These are phyloP conservation scores for Acmispon strigosus DNA, from an alignment of 306 rosid species.

Conservation along the genomic window DNA sequence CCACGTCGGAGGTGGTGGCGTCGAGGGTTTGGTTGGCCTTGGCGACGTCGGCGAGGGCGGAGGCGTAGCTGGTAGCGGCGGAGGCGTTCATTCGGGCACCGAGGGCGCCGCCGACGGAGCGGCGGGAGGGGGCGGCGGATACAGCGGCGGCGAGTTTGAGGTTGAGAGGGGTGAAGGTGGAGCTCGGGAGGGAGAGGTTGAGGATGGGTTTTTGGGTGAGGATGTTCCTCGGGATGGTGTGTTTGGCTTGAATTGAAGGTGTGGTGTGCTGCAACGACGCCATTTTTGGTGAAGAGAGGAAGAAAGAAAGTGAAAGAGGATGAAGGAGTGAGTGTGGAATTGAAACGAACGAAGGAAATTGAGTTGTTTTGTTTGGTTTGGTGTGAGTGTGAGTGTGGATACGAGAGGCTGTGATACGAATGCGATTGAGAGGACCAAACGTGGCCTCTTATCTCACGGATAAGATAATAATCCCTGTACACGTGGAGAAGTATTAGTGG, in stretches of 20 bases:
- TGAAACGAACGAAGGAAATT: background rate
- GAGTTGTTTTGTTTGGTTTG: background rate
- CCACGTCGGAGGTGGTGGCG: slow-evolving; percentile 52
- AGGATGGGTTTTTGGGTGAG: slow-evolving; percentile 30
- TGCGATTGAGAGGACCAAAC: background rate
- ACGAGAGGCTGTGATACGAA: background rate
- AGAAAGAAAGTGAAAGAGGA: too few species aligned
- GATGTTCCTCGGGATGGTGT: slow-evolving; percentile 28
- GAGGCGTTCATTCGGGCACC: slow-evolving; percentile 51
- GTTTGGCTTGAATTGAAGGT: slow-evolving; percentile 57
- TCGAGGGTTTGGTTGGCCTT: slow-evolving; percentile 60
- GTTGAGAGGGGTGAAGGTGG: slow-evolving; percentile 39
- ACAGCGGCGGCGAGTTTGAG: slow-evolving; percentile 21
- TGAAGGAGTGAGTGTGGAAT: background rate
- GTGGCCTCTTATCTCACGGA: slow-evolving; percentile 26
- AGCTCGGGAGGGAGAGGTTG: slow-evolving; percentile 39
- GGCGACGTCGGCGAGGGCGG: slow-evolving; percentile 72
- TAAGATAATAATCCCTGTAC: slow-evolving; percentile 27
- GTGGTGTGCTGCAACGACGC: slow-evolving; percentile 62
- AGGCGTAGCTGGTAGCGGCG: slow-evolving; percentile 70
- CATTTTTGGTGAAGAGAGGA: slow-evolving; percentile 27
- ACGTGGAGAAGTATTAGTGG: slow-evolving; percentile 28
- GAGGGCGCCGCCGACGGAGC: slow-evolving; percentile 15
- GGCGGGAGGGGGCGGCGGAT: slow-evolving; percentile 20
- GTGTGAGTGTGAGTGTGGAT: background rate